Evolutionary conservation across 331 rosid genomes (phyloP), one percentile per base, ranked within the genome.

Genomic region (Rhamnella rubrinervis): DNA sequence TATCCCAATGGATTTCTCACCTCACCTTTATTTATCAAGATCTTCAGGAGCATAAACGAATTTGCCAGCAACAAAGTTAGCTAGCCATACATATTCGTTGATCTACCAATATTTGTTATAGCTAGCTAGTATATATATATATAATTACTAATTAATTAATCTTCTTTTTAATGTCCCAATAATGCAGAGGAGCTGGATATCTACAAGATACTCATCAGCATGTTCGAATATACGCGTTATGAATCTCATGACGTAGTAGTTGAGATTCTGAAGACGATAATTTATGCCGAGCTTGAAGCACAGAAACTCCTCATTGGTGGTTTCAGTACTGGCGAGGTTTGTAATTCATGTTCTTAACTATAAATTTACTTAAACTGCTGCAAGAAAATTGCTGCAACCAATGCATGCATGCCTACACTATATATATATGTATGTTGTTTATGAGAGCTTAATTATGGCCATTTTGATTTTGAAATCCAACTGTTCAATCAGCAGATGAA

Each of bases 261-360:
- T 28, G 71, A 66, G 19, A 38, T 76, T n/a, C 20, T 69, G 6
- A 76, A 63, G 71, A 39, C 46, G 8, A 61, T 76, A 61, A 44
- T 65, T 57, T 69, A 20, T 56, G 19, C 41, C 0, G 56, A 13
- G 56, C 51, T 51, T 49, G 68, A 39, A 23, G 47, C 37, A 40
- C 75, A 56, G 75, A 71, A 23, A 23, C 23, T 23, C 23, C 23
- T 23, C 23, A 23, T 23, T 23, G 23, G 23, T 23, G 23, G 23
- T 56, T 55, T 71, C 39, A 25, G 64, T 17, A 57, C 39, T 41
- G 66, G 16, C n/a, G 9, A 50, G 79, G 80, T 75, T 63, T 16
- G 70, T 38, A 23, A 0, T 13, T 5, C 58, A 53, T 17, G 10
- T 16, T 53, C 21, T 7, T 17, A n/a, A 53, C 3, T n/a, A 23